Evolutionary conservation across 2,329 filamentous ascomycete genomes (phyloP).

Genomic region (Xylaria arbuscula): DNA sequence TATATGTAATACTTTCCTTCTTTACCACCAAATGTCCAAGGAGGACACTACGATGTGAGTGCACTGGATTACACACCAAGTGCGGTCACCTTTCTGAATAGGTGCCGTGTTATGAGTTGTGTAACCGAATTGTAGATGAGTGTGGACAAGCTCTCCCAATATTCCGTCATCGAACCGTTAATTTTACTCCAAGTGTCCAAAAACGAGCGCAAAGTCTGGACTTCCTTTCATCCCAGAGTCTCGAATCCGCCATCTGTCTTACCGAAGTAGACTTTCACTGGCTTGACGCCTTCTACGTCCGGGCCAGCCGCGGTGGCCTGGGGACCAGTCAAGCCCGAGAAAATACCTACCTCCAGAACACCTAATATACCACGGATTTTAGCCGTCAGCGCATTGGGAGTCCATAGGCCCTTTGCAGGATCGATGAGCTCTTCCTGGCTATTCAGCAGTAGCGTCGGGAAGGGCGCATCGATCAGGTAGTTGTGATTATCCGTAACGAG

Average conservation of each 20-base stretch:
- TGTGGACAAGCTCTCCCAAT: neutral
- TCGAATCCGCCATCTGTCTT: conserved; percentile 80
- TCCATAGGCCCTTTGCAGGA: conserved; percentile 77
- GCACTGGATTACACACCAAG: conserved; percentile 3
- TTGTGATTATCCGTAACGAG: conserved; percentile 89
- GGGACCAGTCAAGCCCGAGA: conserved; percentile 82
- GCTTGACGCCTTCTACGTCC: conserved; percentile 88
- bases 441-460: conserved; percentile 74
- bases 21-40: conserved; percentile 19
- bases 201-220: neutral
- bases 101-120: neutral
- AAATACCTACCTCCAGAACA: conserved; percentile 91
- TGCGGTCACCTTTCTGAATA: conserved; percentile 14
- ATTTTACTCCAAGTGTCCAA: neutral
- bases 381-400: conserved; percentile 78
- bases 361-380: conserved; percentile 85
- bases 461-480: conserved; percentile 93
- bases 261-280: conserved; percentile 94
- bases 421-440: conserved; percentile 58
- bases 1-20: conserved; percentile 49
- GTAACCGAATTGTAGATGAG: conserved; percentile 12
- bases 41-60: neutral
- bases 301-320: conserved; percentile 67
- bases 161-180: neutral
- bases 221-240: conserved; percentile 43